phyloP scores from a whole-genome alignment of 441 rosid species.

The Monsonia emarginata region DNA sequence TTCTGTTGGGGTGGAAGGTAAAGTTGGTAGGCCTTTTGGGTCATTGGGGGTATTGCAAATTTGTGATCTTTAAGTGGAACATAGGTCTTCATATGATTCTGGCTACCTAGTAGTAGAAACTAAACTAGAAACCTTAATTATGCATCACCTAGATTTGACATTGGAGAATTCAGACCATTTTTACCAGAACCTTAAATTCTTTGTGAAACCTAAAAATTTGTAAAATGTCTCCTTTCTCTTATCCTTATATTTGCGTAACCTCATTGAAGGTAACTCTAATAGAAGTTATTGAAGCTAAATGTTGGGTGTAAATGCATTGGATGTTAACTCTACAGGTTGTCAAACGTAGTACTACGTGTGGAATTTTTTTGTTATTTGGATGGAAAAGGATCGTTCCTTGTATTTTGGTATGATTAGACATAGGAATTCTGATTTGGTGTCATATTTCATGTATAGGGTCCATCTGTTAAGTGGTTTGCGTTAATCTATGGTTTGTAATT shows the following conservation, averaged over 20 bases:
- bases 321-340: neutral
- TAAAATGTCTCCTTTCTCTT: neutral
- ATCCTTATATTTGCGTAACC: neutral
- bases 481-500: neutral
- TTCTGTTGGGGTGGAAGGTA: neutral
- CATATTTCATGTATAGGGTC: neutral
- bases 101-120: neutral
- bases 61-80: neutral
- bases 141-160: neutral
- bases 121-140: slow-evolving; percentile 2
- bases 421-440: neutral
- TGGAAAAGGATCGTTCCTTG: neutral
- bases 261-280: neutral
- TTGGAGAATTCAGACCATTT: neutral
- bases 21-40: neutral
- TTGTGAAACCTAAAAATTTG: neutral
- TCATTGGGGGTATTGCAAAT: neutral
- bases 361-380: neutral
- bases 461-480: neutral
- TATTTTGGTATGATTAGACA: too few relatives aligned
- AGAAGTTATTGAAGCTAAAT: neutral
- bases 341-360: neutral
- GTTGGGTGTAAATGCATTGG: too few relatives aligned
- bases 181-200: neutral
- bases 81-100: neutral